These are phyloP conservation scores for Penicillium lividum DNA, from an alignment of 495 filamentous ascomycete genomes.

Conservation along the genomic window DNA sequence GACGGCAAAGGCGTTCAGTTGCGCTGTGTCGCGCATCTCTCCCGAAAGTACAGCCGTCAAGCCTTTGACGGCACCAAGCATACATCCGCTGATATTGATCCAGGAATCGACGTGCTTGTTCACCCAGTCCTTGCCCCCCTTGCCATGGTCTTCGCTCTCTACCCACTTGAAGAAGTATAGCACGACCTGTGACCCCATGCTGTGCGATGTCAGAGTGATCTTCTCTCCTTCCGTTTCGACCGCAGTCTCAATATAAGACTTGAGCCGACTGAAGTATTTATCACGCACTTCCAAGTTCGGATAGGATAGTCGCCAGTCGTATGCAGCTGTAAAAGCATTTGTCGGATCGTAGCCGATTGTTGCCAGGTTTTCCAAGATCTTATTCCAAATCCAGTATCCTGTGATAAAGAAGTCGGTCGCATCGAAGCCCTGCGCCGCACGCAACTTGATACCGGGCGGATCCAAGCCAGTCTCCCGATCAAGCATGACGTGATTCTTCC, in stretches of 20 bases:
- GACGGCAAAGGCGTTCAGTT: slow-evolving; percentile 95
- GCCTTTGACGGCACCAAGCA: slow-evolving; percentile 94
- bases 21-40: slow-evolving; percentile 97
- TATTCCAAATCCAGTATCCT: slow-evolving; percentile 99
- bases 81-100: slow-evolving; percentile 97
- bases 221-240: slow-evolving; percentile 70
- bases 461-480: slow-evolving; percentile 90
- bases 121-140: slow-evolving; percentile 85
- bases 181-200: slow-evolving; percentile 94
- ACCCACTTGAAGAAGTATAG: slow-evolving; percentile 99
- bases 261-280: slow-evolving; percentile 88
- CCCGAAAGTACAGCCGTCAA: slow-evolving; percentile 88
- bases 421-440: slow-evolving; percentile 96
- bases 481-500: slow-evolving; percentile 97
- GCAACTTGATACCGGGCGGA: slow-evolving; percentile 87
- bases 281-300: slow-evolving; percentile 84
- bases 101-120: slow-evolving; percentile 87
- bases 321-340: slow-evolving; percentile 92
- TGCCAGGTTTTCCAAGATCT: slow-evolving; percentile 94
- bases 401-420: slow-evolving; percentile 88
- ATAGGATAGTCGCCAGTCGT: slow-evolving; percentile 97
- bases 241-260: slow-evolving; percentile 84
- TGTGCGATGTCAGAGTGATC: slow-evolving; percentile 85
- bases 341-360: slow-evolving; percentile 95
- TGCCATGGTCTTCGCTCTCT: slow-evolving; percentile 73